Conservation (phyloP, 208 protist genomes). For the Trichomonas tenax region DNA sequence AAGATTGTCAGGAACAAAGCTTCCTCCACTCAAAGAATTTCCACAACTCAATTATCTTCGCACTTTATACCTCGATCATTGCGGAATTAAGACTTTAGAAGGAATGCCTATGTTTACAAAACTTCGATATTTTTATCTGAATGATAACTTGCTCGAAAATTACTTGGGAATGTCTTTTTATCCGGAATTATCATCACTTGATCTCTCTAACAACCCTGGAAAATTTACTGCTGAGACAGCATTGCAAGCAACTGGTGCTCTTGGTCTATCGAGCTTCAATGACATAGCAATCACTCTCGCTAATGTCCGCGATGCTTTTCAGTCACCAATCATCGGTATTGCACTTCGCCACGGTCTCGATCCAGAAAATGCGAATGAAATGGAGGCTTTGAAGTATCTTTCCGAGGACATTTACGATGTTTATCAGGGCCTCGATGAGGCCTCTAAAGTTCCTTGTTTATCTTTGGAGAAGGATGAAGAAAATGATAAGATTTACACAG, state of each 20-base stretch:
- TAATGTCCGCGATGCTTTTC: neutral
- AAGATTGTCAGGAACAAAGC: neutral
- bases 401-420: neutral
- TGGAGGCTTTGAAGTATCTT: neutral
- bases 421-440: neutral
- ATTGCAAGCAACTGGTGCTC: neutral
- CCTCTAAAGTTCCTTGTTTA: neutral
- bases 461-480: neutral
- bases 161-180: neutral
- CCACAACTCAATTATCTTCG: neutral
- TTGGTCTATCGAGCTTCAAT: neutral
- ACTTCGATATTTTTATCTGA: neutral
- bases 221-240: neutral
- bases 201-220: neutral
- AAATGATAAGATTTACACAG: neutral
- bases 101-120: neutral
- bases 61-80: neutral
- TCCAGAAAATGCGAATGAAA: neutral
- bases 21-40: neutral
- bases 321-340: neutral
- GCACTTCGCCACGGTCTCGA: neutral
- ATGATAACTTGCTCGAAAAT: neutral
- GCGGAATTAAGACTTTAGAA: neutral
- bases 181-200: neutral
- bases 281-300: neutral